Evolutionary conservation across 352 stramenopile genomes (phyloP).

Genomic region (Pythium rhizo-oryzae): DNA sequence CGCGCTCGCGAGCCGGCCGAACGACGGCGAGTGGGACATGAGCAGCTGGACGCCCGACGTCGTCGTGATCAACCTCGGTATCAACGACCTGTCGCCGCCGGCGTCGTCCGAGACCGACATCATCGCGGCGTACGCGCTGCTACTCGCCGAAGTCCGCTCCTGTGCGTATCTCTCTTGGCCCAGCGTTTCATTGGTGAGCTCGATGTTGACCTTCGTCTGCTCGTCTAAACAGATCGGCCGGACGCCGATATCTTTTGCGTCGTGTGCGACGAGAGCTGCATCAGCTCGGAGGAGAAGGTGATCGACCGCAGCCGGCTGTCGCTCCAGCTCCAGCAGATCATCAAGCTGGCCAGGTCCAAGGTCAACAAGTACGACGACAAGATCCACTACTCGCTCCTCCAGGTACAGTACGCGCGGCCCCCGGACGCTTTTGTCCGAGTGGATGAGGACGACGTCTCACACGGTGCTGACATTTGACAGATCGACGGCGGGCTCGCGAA

Average conservation of each 20-base stretch:
- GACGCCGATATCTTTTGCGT: constrained; percentile 86
- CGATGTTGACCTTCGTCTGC: too few species aligned
- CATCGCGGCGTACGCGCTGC: constrained; percentile 68
- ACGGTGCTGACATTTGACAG: constrained; percentile 24
- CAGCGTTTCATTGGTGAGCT: not conserved
- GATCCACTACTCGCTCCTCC: constrained; percentile 84
- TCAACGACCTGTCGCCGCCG: constrained; percentile 84
- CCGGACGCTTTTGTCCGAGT: not conserved
- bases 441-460: not conserved
- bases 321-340: constrained; percentile 82
- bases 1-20: constrained; percentile 72
- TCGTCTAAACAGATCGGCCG: constrained; percentile 54
- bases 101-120: constrained; percentile 85
- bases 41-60: constrained; percentile 74
- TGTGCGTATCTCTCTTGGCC: constrained; percentile 45
- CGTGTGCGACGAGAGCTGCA: constrained; percentile 84
- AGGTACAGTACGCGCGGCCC: constrained; percentile 47
- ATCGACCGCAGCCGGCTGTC: constrained; percentile 80
- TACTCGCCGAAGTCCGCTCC: constrained; percentile 76
- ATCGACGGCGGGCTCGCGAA: constrained; percentile 66
- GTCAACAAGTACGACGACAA: constrained; percentile 77
- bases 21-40: constrained; percentile 71
- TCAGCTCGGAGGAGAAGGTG: constrained; percentile 76
- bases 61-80: constrained; percentile 85
- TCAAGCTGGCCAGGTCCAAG: constrained; percentile 83